Base-by-base conservation (phyloP, 148 eudicot genomes). In the Dysphania ambrosioides region DNA sequence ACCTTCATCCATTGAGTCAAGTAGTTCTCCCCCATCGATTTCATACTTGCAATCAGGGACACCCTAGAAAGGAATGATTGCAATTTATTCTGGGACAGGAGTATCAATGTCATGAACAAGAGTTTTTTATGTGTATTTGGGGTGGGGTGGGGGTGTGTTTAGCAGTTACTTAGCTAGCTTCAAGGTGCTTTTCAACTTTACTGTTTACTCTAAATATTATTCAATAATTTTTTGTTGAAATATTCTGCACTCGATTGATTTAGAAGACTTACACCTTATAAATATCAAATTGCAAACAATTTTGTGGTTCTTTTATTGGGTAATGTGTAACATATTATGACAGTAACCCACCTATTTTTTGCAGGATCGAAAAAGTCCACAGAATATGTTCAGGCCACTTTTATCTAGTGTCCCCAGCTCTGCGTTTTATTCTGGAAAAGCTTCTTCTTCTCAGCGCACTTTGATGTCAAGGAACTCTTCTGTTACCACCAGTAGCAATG, bases 361-460 rank as follows among this genome's bases (percentile, higher is more conserved):
- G 77, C 64, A 85, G 87, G 87, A 87, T 55, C 86, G 87, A 63
- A 95, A 87, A 83, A 78, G 81, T 85, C 97, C 97, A 44, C 97
- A 88, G 76, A 90, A 89, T 79, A 96, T 92, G 99, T 96, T 96
- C 86, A 90, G 99, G 77, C 99, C 99, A 64, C 94, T 96, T 41
- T 85, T 96, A 64, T 92, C 99, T 30, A 89, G 97, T 82, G 99
- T 92, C 76, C 99, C 97, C 62, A 90, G 91, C 81, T 83, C 94
- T 71, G 86, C 92, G 68, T 89, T 92, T 56, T 87, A 90, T 75
- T 84, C 83, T 81, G 96, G 92, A 21, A 88, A 90, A 77, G 72
- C 85, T 71, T 82, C 74, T 79, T 40, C 91, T 40, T n/a, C n/a
- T n/a, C 85, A 88, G 72, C 85, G 75, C 71, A 19, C 86, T 51